Percentiles rank a stretch among this genome's conserved stretches.
Conservation (phyloP, 345 rosid species). For the Heritiera fomes region DNA sequence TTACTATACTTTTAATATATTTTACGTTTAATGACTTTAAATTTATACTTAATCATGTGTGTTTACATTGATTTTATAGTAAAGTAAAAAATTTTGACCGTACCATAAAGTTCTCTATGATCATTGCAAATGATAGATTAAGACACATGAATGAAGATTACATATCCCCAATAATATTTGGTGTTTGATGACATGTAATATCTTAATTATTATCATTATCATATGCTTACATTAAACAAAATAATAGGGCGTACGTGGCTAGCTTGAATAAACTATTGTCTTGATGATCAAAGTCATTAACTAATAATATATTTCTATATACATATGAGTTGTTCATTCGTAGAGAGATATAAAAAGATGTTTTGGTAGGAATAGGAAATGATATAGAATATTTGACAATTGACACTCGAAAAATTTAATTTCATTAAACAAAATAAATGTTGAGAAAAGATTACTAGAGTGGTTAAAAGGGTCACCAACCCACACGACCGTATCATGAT, state of each 20-base stretch:
- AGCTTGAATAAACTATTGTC: background rate
- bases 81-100: no score
- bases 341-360: background rate
- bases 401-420: background rate
- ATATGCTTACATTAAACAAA: background rate
- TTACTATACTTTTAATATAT: no score
- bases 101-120: no score
- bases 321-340: background rate
- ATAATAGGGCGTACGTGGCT: no score
- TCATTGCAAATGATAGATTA: conserved; percentile 12
- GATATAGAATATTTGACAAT: conserved; percentile 25
- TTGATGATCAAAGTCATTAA: background rate
- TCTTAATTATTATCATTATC: conserved; percentile 4
- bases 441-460: conserved; percentile 34
- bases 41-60: no score
- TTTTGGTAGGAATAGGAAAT: background rate
- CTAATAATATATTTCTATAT: background rate
- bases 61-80: no score
- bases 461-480: conserved; percentile 70
- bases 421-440: background rate
- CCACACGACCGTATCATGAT: conserved; percentile 41
- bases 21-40: no score
- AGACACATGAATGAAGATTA: background rate
- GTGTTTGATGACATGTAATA: background rate
- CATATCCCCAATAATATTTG: background rate